A percentile compares a stretch with the other conserved stretches of the same genome.
Conservation (phyloP, 805 yeast genomes). For the Starmerella apicola region DNA sequence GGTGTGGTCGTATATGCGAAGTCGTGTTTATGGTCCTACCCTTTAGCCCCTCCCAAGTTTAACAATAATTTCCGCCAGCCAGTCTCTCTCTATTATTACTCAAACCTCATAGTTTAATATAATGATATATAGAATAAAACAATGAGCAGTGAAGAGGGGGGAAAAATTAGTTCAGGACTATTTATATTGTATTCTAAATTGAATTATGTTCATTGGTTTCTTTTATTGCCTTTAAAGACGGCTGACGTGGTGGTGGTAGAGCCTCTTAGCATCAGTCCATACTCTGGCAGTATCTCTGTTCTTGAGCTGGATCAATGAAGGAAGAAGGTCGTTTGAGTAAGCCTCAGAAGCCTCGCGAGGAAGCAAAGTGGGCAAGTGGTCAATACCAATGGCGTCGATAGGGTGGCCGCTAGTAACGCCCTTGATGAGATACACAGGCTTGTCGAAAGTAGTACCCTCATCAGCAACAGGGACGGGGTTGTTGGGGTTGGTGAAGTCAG, state of each 20-base stretch:
- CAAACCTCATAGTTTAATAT: not conserved
- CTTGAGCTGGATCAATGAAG: slow-evolving; percentile 76
- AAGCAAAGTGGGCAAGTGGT: slow-evolving; percentile 86
- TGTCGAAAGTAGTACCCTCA: slow-evolving; percentile 76
- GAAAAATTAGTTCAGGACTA: too few species aligned
- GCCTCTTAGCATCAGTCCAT: slow-evolving; percentile 78
- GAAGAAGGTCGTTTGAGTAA: slow-evolving; percentile 76
- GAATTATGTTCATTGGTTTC: too few species aligned
- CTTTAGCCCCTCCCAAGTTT: too few species aligned
- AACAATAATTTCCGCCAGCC: too few species aligned
- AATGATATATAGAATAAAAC: too few species aligned
- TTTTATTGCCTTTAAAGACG: slow-evolving; percentile 42
- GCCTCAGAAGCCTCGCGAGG: slow-evolving; percentile 97
- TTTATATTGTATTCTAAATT: too few species aligned
- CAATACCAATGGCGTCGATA: slow-evolving; percentile 85
- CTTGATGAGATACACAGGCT: slow-evolving; percentile 74
- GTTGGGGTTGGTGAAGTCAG: slow-evolving; percentile 97
- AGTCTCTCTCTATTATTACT: not conserved
- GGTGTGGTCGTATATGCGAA: too few species aligned
- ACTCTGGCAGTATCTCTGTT: slow-evolving; percentile 73
- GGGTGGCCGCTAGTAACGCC: slow-evolving; percentile 70
- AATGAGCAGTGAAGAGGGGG: too few species aligned
- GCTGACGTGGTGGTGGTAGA: slow-evolving; percentile 74
- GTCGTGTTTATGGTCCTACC: too few species aligned
- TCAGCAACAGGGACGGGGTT: slow-evolving; percentile 93